Evolutionary conservation across 2,329 filamentous ascomycete species (phyloP).

Genomic region (Aspergillus udagawae): DNA sequence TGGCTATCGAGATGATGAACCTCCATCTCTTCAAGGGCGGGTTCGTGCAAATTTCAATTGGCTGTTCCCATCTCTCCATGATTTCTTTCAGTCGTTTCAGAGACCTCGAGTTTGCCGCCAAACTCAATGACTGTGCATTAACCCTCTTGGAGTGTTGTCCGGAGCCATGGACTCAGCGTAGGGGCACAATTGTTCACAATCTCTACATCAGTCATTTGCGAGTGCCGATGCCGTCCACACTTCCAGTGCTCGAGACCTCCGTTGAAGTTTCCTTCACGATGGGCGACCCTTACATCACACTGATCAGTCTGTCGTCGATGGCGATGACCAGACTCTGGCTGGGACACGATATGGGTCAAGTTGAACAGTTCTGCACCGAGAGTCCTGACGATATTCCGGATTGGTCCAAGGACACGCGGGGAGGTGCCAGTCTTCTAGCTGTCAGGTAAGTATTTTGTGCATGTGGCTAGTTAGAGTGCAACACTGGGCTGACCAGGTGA

Average conservation of each 20-base stretch:
- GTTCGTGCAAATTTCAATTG: conserved; percentile 56
- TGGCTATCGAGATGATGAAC: conserved; percentile 55
- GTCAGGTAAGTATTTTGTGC: conserved; percentile 34
- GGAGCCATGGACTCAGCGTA: conserved; percentile 52
- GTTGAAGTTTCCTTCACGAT: conserved; percentile 55
- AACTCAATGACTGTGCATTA: conserved; percentile 52
- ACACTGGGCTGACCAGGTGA: conserved; percentile 2
- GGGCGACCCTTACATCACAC: conserved; percentile 55
- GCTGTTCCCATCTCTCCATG: conserved; percentile 55
- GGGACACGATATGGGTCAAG: conserved; percentile 54
- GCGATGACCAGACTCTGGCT: conserved; percentile 54
- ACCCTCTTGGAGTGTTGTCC: conserved; percentile 50
- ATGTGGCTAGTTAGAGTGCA: not conserved
- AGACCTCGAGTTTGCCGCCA: conserved; percentile 52
- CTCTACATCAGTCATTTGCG: conserved; percentile 60
- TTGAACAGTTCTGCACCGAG: conserved; percentile 56
- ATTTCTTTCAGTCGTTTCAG: conserved; percentile 56
- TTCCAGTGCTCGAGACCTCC: conserved; percentile 51
- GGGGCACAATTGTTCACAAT: conserved; percentile 55
- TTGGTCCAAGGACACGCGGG: conserved; percentile 56
- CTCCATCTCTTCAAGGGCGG: conserved; percentile 52
- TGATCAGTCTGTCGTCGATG: conserved; percentile 57
- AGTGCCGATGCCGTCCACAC: conserved; percentile 48
- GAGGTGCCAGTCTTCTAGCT: conserved; percentile 54
- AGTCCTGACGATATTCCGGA: conserved; percentile 54